Percentiles rank a stretch among this genome's conserved stretches.
phyloP scores from a whole-genome alignment of 2,329 filamentous ascomycete species.

The Penicillium sp. region DNA sequence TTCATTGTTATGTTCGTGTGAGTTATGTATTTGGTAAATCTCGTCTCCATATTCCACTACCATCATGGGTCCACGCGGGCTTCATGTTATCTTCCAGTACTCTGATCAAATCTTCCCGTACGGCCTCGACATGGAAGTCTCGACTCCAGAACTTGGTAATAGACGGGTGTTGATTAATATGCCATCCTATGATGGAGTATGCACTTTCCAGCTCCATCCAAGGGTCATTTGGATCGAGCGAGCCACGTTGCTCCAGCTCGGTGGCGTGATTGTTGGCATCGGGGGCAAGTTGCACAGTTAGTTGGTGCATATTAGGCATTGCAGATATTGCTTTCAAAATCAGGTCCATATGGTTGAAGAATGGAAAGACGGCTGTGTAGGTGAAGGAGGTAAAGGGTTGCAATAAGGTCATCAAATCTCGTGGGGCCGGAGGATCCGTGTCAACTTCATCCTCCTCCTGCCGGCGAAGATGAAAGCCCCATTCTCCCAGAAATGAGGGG shows the following conservation, averaged over 20 bases:
- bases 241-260: slow-evolving; percentile 44
- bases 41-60: slow-evolving; percentile 34
- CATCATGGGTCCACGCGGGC: slow-evolving; percentile 36
- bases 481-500: slow-evolving; percentile 62
- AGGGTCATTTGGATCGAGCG: slow-evolving; percentile 47
- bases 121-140: slow-evolving; percentile 37
- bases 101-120: slow-evolving; percentile 32
- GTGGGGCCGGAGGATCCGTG: background rate
- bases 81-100: slow-evolving; percentile 30
- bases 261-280: slow-evolving; percentile 39
- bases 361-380: slow-evolving; percentile 71
- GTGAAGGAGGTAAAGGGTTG: slow-evolving; percentile 48
- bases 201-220: slow-evolving; percentile 61
- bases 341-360: slow-evolving; percentile 61
- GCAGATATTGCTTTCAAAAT: slow-evolving; percentile 50
- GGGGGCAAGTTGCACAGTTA: slow-evolving; percentile 61
- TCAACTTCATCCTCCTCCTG: background rate
- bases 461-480: slow-evolving; percentile 31
- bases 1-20: background rate
- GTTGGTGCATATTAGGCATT: slow-evolving; percentile 56
- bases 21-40: background rate
- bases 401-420: slow-evolving; percentile 48
- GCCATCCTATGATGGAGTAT: slow-evolving; percentile 52
- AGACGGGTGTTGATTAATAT: slow-evolving; percentile 32
- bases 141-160: slow-evolving; percentile 33